Conservation (phyloP, 2,329 filamentous ascomycete species). For the Mollisiaceae sp. region DNA sequence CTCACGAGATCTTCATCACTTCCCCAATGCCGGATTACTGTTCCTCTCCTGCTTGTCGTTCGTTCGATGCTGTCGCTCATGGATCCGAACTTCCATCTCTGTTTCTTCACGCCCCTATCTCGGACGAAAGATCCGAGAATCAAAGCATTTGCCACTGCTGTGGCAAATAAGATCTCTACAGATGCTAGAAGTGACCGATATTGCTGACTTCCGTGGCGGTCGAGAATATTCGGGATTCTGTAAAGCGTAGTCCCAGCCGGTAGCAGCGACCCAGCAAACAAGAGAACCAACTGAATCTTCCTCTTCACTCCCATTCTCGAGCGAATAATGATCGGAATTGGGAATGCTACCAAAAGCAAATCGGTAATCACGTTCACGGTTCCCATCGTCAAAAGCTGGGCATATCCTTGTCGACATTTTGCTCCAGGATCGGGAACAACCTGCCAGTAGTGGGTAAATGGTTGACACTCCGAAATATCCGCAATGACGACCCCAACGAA, state of each 20-base stretch:
- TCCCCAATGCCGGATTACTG: constrained; percentile 71
- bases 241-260: constrained; percentile 82
- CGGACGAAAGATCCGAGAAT: constrained; percentile 92
- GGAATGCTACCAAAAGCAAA: constrained; percentile 83
- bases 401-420: constrained; percentile 84
- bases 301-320: constrained; percentile 78
- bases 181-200: constrained; percentile 89
- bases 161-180: constrained; percentile 87
- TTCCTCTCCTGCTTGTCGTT: constrained; percentile 48
- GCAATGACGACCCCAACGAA: constrained; percentile 82
- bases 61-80: constrained; percentile 67
- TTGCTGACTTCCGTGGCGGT: constrained; percentile 75
- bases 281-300: constrained; percentile 76
- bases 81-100: constrained; percentile 72
- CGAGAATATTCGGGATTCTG: constrained; percentile 79
- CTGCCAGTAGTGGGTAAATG: constrained; percentile 78
- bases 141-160: constrained; percentile 84
- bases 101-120: constrained; percentile 88
- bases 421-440: constrained; percentile 85
- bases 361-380: constrained; percentile 88
- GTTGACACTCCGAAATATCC: constrained; percentile 82
- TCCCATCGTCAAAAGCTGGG: constrained; percentile 89
- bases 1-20: constrained; percentile 91
- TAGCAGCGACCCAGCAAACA: constrained; percentile 85
- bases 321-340: constrained; percentile 83